phyloP scores from a whole-genome alignment of 2,329 filamentous ascomycete genomes.

The Dactylellina leptospora region DNA sequence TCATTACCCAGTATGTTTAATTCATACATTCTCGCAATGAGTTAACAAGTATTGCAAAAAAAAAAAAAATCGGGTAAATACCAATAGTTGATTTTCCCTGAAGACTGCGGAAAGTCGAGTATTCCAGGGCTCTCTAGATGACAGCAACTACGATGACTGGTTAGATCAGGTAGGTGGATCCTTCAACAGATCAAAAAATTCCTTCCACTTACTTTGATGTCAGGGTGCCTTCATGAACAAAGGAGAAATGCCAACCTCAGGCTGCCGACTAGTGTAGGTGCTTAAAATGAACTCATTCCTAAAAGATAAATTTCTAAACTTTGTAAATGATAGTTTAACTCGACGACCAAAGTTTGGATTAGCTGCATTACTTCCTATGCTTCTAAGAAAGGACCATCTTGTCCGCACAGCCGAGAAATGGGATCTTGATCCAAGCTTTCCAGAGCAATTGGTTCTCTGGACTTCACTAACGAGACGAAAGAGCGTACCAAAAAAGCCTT shows the following conservation, averaged over 20 bases:
- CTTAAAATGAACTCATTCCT: background rate
- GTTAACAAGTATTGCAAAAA: background rate
- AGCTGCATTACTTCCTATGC: slow-evolving; percentile 9
- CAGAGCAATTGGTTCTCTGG: slow-evolving; percentile 26
- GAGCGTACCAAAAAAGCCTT: slow-evolving; percentile 17
- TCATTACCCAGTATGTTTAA: slow-evolving; percentile 19
- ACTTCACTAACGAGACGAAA: slow-evolving; percentile 13
- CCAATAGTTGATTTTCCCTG: background rate
- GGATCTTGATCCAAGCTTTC: slow-evolving; percentile 16
- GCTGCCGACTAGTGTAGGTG: slow-evolving; percentile 17
- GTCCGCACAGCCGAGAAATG: slow-evolving; percentile 13
- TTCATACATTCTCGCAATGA: too few relatives aligned
- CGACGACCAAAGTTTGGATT: slow-evolving; percentile 12
- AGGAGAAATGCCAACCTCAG: slow-evolving; percentile 11
- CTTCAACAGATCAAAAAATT: background rate
- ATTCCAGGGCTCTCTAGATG: slow-evolving; percentile 15
- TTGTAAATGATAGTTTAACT: background rate
- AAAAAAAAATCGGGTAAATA: background rate
- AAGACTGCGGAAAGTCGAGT: slow-evolving; percentile 21
- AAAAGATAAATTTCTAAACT: background rate
- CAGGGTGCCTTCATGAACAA: slow-evolving; percentile 8
- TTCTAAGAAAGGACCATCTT: slow-evolving; percentile 18
- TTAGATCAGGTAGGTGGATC: slow-evolving; percentile 7
- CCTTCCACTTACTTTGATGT: background rate
- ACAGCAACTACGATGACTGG: slow-evolving; percentile 32